Base-by-base conservation (phyloP, 2,329 filamentous ascomycete species). In the Teratosphaeriaceae sp. region DNA sequence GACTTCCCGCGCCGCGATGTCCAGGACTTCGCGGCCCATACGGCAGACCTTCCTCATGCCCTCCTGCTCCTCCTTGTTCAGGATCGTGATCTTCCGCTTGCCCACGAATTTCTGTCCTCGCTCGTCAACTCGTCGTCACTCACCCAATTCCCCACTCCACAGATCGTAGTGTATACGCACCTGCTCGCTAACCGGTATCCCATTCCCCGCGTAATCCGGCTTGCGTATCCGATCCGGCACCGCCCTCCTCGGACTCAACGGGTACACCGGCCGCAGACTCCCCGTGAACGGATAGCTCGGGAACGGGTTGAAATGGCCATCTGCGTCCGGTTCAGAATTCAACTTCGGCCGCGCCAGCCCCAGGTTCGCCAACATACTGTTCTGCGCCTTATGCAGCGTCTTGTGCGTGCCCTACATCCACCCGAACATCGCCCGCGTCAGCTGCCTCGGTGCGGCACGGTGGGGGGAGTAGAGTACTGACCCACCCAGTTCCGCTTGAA, bases 401-500 rank as follows among this genome's bases (percentile, higher is more conserved):
- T 96, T 97, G 72, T 97, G 90, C 48, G 82, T 79, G 65, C 71
- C 54, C 52, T 59, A 49, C 42, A 26, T 21, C n/a, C n/a, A n/a
- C n/a, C n/a, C n/a, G n/a, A n/a, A 26, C 22, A 31, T 36, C 22
- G 5, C 24, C 19, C 20, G 37, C 19, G 6, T 34, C 18, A 24
- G 33, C 13, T 35, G 29, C 18, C 9, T 20, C 7, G 8, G 19
- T 5, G 18, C 31, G 5, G 5, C 9, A 19, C 15, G 18, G 3
- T 34, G 11, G 18, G 5, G 3, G 12, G 6, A 21, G 13, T 31
- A 29, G 16, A 9, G 29, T 47, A 59, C 53, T 57, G 47, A 62
- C 62, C 54, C 80, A 97, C 92, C 92, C 92, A 98, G 73, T 88
- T 98, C 67, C 82, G 84, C 76, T 96, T 97, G 72, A 98, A 98